These are phyloP conservation scores for Astragalus membranaceus DNA, from an alignment of 306 rosid genomes.

Conservation along the genomic window DNA sequence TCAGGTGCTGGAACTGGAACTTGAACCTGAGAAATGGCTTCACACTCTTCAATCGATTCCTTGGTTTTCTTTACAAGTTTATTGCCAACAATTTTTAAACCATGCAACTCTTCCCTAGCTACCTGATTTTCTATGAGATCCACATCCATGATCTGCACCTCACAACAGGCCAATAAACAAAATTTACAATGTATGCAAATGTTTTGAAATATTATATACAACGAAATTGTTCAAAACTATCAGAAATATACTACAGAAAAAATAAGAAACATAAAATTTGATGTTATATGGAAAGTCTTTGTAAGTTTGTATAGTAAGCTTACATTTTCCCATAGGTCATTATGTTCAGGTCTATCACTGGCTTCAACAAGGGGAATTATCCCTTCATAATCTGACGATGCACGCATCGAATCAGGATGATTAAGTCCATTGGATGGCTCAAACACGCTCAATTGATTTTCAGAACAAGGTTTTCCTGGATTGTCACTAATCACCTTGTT, in stretches of 20 bases:
- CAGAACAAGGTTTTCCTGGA: constrained; percentile 28
- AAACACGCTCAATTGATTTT: constrained; percentile 23
- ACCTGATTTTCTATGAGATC: constrained; percentile 24
- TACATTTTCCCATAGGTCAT: constrained; percentile 31
- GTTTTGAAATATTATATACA: no score
- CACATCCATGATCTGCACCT: constrained; percentile 34
- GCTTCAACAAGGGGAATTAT: no score
- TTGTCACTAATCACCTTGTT: constrained; percentile 46
- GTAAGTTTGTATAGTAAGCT: constrained; percentile 30
- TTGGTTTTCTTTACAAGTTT: constrained; percentile 28
- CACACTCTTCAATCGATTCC: constrained; percentile 23
- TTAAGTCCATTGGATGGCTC: constrained; percentile 21
- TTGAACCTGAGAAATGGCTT: constrained; percentile 18
- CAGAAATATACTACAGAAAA: no score
- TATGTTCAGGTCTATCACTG: constrained; percentile 12
- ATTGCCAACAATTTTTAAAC: constrained; percentile 29
- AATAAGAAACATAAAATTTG: neutral
- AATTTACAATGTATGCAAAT: no score
- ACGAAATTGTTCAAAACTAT: no score
- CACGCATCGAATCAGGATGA: constrained; percentile 25
- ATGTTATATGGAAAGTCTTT: neutral
- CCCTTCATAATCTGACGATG: constrained; percentile 26
- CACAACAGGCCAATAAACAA: neutral
- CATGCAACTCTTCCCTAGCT: constrained; percentile 38
- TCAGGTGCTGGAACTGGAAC: constrained; percentile 32